Evolutionary conservation across 2,329 filamentous ascomycete genomes (phyloP), one percentile per base, ranked within the genome.

Genomic region (Calonectria henricotiae): DNA sequence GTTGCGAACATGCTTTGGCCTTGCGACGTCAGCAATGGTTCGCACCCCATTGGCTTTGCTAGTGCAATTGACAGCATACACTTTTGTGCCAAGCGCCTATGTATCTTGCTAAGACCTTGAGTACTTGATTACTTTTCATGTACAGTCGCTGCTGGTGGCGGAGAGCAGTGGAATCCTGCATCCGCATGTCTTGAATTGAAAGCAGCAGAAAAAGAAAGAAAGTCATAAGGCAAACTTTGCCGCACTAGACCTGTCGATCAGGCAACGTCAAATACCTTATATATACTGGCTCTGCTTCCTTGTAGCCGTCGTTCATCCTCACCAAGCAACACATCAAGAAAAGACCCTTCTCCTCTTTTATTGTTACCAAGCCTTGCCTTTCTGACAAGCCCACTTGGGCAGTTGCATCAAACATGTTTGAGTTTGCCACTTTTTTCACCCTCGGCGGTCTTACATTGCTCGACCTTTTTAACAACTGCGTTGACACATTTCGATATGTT

Each of bases 121-220:
- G 51, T 23, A 39, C 20, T 25, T 39, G 25, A 17, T 27, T 49
- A 39, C 37, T 37, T 58, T 20, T 37, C 20, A 25, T 12, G 9
- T 35, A 15, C 4, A 1, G n/a, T 39, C 5, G n/a, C n/a, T 37
- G 25, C n/a, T 23, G 12, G 51, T 39, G 51, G 20, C 32, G 51
- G 35, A 58, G 35, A 58, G 51, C n/a, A 25, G 37, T 39, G 30
- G 13, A 20, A 46, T 46, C 43, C 43, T 37, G 35, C 27, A 32
- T 51, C n/a, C 6, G 35, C 51, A 27, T 58, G 51, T 58, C 51
- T 58, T 58, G 51, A 30, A 58, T 58, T 25, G 51, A 58, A 39
- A 15, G 13, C 32, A 9, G 5, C 20, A 58, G 32, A 23, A 58
- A 58, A 58, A 58, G 23, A 37, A 58, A 58, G 4, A 27, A 17